phyloP scores from a whole-genome alignment of 108 stramenopile species.

The Stephanodiscus minutulus region DNA sequence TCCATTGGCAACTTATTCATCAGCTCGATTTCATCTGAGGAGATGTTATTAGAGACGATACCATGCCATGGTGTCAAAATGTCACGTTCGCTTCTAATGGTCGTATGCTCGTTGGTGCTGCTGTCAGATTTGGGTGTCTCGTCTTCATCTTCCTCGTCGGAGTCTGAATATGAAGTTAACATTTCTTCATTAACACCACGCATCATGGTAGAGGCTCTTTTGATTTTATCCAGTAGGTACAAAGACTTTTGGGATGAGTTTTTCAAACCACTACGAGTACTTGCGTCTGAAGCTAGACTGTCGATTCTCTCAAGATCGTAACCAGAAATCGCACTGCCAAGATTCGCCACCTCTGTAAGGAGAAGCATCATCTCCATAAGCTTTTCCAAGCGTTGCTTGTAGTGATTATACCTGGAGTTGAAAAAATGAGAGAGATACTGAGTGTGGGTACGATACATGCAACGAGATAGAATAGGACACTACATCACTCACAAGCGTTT shows the following conservation, averaged over 20 bases:
- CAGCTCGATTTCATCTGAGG: conserved; percentile 21
- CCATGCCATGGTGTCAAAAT: conserved; percentile 34
- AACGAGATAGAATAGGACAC: neutral
- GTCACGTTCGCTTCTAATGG: too few relatives aligned
- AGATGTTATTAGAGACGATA: conserved; percentile 18
- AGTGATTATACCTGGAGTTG: conserved; percentile 20
- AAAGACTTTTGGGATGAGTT: conserved; percentile 2
- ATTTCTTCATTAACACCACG: conserved; percentile 14
- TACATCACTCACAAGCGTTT: conserved; percentile 44
- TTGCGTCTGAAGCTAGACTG: conserved; percentile 8
- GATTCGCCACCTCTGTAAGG: conserved; percentile 67
- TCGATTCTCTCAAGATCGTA: conserved; percentile 32
- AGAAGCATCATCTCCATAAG: conserved; percentile 56
- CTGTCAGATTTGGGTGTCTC: neutral
- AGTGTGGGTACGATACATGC: neutral
- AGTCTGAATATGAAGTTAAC: conserved; percentile 1
- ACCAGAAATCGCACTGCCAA: conserved; percentile 48
- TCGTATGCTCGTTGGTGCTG: neutral
- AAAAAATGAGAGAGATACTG: neutral
- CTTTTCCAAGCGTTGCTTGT: conserved; percentile 60
- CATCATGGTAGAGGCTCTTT: conserved; percentile 26
- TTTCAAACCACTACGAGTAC: neutral
- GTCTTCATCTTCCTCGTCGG: conserved; percentile 18
- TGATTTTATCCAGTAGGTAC: conserved; percentile 11
- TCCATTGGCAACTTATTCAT: conserved; percentile 5